Conservation (phyloP, 2,329 filamentous ascomycete genomes). For the Nothomitra cinnamomea region DNA sequence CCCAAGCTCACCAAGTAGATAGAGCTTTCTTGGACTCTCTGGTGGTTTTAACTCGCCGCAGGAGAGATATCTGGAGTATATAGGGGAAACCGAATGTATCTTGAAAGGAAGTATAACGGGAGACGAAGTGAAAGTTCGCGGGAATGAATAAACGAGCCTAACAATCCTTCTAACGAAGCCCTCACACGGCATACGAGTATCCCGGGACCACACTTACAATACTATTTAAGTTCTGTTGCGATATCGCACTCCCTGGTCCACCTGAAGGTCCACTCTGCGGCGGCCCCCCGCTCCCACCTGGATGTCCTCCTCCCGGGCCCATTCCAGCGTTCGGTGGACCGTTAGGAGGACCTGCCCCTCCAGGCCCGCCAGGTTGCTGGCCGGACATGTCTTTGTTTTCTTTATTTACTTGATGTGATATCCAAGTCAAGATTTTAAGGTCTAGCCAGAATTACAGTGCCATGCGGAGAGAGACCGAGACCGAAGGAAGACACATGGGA, state of each 20-base stretch:
- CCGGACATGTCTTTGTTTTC: constrained; percentile 17
- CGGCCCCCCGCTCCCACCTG: constrained; percentile 12
- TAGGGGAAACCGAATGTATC: too few species aligned
- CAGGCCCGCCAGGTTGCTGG: constrained; percentile 14
- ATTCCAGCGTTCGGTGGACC: constrained; percentile 23
- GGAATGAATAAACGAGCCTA: too few species aligned
- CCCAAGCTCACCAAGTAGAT: too few species aligned
- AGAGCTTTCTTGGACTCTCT: too few species aligned
- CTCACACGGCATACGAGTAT: too few species aligned
- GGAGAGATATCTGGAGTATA: too few species aligned
- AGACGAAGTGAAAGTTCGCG: too few species aligned
- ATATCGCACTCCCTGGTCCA: constrained; percentile 32
- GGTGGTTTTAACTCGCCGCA: too few species aligned
- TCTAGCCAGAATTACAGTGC: constrained; percentile 9
- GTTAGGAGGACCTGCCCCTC: constrained; percentile 11
- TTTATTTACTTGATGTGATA: constrained; percentile 12
- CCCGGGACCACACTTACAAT: constrained; percentile 53
- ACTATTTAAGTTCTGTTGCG: constrained; percentile 83
- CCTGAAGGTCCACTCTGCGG: constrained; percentile 21
- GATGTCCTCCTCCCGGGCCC: constrained; percentile 17
- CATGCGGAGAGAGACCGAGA: neutral
- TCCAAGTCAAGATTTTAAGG: too few species aligned
- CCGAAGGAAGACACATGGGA: constrained; percentile 20
- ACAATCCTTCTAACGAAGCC: too few species aligned
- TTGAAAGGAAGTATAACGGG: too few species aligned